Evolutionary conservation across 129 eudicot species (phyloP), one percentile per base, ranked within the genome.

Genomic region (Flaveria ramosissima): DNA sequence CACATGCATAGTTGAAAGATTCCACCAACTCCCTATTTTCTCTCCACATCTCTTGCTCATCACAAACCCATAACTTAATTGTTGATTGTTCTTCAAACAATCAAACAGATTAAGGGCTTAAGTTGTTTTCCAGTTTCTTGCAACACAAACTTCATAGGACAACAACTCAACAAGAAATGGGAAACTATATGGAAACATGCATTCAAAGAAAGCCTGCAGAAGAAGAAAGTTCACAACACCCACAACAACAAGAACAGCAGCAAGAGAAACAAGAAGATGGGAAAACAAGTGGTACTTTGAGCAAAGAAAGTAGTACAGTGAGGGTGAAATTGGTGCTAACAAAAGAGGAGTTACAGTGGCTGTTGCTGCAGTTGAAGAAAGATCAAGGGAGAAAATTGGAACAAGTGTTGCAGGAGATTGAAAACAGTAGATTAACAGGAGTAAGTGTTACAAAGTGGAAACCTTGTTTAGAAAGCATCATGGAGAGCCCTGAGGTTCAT

Each of bases 311-410:
- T 53, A 61, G 69, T 19, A 78, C 69, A 23, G 19, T 87, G 85
- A 89, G 82, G 80, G 83, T 89, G 19, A 92, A 89, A 72, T 62
- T 92, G 50, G 93, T 92, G 2, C 72, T 92, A 71, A 82, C 96
- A 53, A 92, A 86, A 83, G 96, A 89, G 59, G 97, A 92, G 77
- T 27, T 92, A 48, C 86, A 89, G 32, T 89, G 91, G 96, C 76
- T 92, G 26, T 14, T 92, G 77, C 50, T 83, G 20, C 81, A 92
- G 72, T 69, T 89, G 73, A 80, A 86, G 59, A 62, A 83, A 20
- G 82, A 72, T 30, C 52, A 79, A 77, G 93, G 87, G 48, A 83
- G 78, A 52, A 86, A 69, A 50, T 2, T 89, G 23, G 89, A 89
- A 57, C 96, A 92, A 76, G 70, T 87, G 19, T 89, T 92, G 74